phyloP scores from a whole-genome alignment of 2,329 filamentous ascomycete genomes.

The Alternaria triticimaculans region DNA sequence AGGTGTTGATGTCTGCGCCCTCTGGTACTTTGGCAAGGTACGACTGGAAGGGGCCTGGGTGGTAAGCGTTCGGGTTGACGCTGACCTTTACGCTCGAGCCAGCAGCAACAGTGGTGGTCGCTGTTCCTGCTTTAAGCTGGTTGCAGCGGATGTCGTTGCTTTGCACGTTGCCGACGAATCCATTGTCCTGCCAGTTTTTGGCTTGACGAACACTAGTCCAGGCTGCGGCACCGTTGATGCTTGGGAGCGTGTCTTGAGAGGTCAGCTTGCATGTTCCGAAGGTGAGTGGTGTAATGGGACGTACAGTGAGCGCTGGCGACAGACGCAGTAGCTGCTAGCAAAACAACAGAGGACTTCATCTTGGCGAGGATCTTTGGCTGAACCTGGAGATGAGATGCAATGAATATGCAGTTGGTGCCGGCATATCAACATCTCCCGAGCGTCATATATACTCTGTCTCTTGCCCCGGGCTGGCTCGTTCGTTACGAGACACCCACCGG shows the following conservation, averaged over 20 bases:
- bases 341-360: slow-evolving; percentile 5
- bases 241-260: slow-evolving; percentile 12
- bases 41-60: slow-evolving; percentile 46
- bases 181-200: slow-evolving; percentile 20
- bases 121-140: slow-evolving; percentile 20
- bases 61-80: slow-evolving; percentile 31
- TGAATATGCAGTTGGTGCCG: slow-evolving; percentile 1
- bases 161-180: slow-evolving; percentile 18
- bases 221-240: slow-evolving; percentile 4
- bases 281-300: neutral
- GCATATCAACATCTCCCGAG: neutral
- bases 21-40: slow-evolving; percentile 49
- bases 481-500: neutral
- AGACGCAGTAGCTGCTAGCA: slow-evolving; percentile 5
- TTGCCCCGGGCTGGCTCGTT: neutral
- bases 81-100: slow-evolving; percentile 43
- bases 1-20: slow-evolving; percentile 38
- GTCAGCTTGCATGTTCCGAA: neutral
- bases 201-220: slow-evolving; percentile 13
- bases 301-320: slow-evolving; percentile 14
- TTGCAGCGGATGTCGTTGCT: slow-evolving; percentile 39
- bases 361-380: neutral
- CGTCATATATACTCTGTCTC: neutral
- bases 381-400: neutral
- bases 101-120: slow-evolving; percentile 23